phyloP scores from a whole-genome alignment of 768 basidiomycete genomes.

The Tricholoma terreum region DNA sequence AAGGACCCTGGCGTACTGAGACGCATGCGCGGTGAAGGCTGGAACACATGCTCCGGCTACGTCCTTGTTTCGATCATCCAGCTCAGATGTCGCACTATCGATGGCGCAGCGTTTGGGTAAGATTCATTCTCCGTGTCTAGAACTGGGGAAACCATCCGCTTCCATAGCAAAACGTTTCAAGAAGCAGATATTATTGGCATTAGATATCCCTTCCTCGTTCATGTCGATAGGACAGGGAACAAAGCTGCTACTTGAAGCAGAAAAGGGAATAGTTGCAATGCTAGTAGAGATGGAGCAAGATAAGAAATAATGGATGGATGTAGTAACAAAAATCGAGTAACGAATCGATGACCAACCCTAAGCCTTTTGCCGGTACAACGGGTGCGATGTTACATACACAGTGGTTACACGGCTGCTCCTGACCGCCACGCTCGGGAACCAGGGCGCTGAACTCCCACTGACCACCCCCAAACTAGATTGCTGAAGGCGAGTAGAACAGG shows the following conservation, averaged over 20 bases:
- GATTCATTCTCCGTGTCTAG: constrained; percentile 15
- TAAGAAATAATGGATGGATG: neutral
- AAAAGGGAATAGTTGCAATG: constrained; percentile 54
- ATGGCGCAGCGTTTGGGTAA: constrained; percentile 83
- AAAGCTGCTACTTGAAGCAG: constrained; percentile 50
- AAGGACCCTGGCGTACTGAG: constrained; percentile 8
- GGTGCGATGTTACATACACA: constrained; percentile 1
- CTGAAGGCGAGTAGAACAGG: neutral
- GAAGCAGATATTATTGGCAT: constrained; percentile 70
- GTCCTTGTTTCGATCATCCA: constrained; percentile 58
- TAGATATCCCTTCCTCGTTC: constrained; percentile 49
- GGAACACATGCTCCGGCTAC: constrained; percentile 49
- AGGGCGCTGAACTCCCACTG: neutral
- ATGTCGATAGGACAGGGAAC: constrained; percentile 46
- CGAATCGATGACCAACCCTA: constrained; percentile 5
- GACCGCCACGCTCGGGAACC: neutral
- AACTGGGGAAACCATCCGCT: constrained; percentile 6
- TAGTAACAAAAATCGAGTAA: neutral
- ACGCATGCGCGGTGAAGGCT: constrained; percentile 19
- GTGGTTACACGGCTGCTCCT: neutral
- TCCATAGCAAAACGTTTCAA: constrained; percentile 57
- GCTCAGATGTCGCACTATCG: constrained; percentile 59
- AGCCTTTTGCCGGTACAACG: neutral
- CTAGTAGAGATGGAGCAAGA: constrained; percentile 33
- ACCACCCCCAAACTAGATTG: neutral